phyloP scores from a whole-genome alignment of 192 early-diverging fungal species.

The Cetraspora pellucida region DNA sequence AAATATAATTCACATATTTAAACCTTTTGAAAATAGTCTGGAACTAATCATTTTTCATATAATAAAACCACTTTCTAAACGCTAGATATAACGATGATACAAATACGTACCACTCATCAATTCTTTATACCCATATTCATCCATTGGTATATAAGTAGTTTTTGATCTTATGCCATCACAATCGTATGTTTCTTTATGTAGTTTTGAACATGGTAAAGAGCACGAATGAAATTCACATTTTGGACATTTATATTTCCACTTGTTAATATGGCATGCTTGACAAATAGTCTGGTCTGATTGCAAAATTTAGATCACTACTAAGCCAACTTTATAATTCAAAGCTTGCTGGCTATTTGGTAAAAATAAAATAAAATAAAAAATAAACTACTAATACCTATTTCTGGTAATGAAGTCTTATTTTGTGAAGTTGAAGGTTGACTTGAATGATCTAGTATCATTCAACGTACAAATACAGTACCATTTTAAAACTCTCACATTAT shows the following conservation, averaged over 20 bases:
- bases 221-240: slow-evolving; percentile 4
- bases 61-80: background rate
- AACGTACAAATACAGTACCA: background rate
- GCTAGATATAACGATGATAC: background rate
- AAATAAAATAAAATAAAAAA: too few relatives aligned
- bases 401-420: too few relatives aligned
- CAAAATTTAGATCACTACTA: background rate
- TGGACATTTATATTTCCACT: slow-evolving; percentile 25
- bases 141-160: background rate
- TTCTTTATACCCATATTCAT: slow-evolving; percentile 29
- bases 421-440: too few relatives aligned
- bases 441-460: too few relatives aligned
- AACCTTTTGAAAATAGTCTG: background rate
- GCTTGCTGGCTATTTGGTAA: background rate
- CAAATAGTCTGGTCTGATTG: background rate
- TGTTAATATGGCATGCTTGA: background rate
- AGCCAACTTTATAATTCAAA: background rate
- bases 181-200: slow-evolving; percentile 19
- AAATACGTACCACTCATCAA: slow-evolving; percentile 15
- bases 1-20: background rate
- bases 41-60: background rate
- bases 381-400: too few relatives aligned
- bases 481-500: background rate
- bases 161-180: slow-evolving; percentile 23
- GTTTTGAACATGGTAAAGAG: slow-evolving; percentile 18